phyloP scores from a whole-genome alignment of 352 stramenopile genomes.

The Phytophthora kernoviae region DNA sequence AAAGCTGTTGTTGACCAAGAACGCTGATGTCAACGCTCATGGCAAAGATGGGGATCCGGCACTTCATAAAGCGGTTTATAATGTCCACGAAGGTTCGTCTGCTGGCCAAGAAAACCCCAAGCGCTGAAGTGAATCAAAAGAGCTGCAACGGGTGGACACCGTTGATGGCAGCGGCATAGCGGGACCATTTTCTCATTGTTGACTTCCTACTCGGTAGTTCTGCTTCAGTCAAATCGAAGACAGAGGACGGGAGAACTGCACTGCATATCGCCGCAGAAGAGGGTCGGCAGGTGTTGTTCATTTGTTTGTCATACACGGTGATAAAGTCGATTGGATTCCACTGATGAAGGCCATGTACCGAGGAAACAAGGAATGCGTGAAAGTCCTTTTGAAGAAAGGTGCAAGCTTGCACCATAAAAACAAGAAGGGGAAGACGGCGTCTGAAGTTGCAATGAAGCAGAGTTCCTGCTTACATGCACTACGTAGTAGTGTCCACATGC shows the following conservation, averaged over 20 bases:
- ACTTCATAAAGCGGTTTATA: conserved; percentile 21
- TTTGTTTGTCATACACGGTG: conserved; percentile 8
- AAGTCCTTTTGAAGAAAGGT: conserved; percentile 5
- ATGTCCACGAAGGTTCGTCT: neutral
- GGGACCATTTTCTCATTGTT: conserved; percentile 7
- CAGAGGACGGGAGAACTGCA: conserved; percentile 6
- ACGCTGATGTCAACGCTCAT: conserved; percentile 5
- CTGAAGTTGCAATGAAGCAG: conserved; percentile 3
- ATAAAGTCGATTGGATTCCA: conserved; percentile 4
- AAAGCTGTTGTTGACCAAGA: conserved; percentile 11
- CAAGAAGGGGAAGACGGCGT: neutral
- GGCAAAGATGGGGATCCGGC: conserved; percentile 15
- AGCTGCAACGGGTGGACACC: conserved; percentile 13
- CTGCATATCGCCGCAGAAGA: conserved; percentile 22
- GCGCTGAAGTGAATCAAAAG: neutral
- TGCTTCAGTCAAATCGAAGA: neutral
- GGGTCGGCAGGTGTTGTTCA: conserved; percentile 4
- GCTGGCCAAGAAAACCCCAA: neutral
- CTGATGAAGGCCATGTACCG: conserved; percentile 18
- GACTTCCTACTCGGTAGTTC: conserved; percentile 5
- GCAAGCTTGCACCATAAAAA: conserved; percentile 7
- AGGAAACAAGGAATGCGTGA: conserved; percentile 12
- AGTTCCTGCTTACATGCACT: too few species aligned
- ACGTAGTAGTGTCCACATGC: too few species aligned
- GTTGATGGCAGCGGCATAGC: conserved; percentile 11